A percentile compares a stretch with the other conserved stretches of the same genome.
Evolutionary conservation across 257 asterid genomes (phyloP).

Genomic region (Marsdenia floribunda): DNA sequence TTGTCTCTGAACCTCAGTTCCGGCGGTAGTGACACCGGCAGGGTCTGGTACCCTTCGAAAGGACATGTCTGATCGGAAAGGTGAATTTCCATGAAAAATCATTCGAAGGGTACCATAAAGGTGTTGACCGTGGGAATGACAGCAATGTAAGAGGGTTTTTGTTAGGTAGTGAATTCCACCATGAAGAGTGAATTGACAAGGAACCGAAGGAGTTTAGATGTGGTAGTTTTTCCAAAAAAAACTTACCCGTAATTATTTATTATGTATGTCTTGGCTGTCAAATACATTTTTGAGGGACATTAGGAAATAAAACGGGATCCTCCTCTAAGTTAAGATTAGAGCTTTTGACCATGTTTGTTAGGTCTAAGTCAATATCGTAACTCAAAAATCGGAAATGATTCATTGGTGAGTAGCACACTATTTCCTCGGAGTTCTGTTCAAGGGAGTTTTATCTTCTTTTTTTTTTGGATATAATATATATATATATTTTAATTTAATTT

Average conservation of each 20-base stretch:
- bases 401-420: neutral
- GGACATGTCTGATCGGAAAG: neutral
- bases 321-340: neutral
- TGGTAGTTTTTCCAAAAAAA: neutral
- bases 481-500: no score
- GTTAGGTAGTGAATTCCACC: neutral
- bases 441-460: neutral
- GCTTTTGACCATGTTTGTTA: neutral
- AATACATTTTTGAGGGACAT: no score
- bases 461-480: no score
- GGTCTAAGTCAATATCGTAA: neutral
- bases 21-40: neutral
- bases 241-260: no score
- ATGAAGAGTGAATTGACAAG: neutral
- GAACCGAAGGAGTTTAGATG: neutral
- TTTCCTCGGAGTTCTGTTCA: neutral
- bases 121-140: neutral
- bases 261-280: neutral
- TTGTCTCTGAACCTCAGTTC: neutral
- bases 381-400: neutral
- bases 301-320: neutral
- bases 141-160: neutral
- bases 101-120: neutral
- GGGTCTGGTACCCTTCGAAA: neutral
- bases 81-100: conserved; percentile 5